Percentiles rank a stretch among this genome's conserved stretches.
Conservation (phyloP, 345 rosid species). For the Draba incana region DNA sequence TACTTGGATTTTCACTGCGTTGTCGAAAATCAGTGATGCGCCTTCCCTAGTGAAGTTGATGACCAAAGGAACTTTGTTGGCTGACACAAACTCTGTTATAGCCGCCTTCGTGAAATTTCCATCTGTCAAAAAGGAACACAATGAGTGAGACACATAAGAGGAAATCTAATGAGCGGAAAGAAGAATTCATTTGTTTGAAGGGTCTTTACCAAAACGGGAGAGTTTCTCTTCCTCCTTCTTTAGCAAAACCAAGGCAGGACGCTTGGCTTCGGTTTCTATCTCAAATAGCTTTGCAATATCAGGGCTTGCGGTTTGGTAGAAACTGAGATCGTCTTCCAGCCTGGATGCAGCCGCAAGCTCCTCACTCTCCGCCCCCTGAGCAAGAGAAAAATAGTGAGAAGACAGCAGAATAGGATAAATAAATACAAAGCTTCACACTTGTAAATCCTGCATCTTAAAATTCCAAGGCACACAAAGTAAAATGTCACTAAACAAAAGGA, state of each 20-base stretch:
- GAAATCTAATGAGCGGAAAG: slow-evolving; percentile 10
- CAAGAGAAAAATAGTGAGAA: slow-evolving; percentile 23
- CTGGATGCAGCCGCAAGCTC: slow-evolving; percentile 52
- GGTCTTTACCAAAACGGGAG: slow-evolving; percentile 39
- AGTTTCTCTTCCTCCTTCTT: slow-evolving; percentile 40
- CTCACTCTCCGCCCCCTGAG: slow-evolving; percentile 48
- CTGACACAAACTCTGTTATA: slow-evolving; percentile 75
- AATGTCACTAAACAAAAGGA: slow-evolving; percentile 10
- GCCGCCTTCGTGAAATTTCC: slow-evolving; percentile 76
- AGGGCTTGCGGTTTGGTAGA: slow-evolving; percentile 49
- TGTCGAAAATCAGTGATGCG: slow-evolving; percentile 77
- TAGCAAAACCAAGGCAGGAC: slow-evolving; percentile 51
- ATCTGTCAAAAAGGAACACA: slow-evolving; percentile 54
- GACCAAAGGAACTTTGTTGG: slow-evolving; percentile 88
- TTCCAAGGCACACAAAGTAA: slow-evolving; percentile 11
- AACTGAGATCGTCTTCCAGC: slow-evolving; percentile 45
- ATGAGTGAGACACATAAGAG: slow-evolving; percentile 12
- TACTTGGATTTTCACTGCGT: slow-evolving; percentile 84
- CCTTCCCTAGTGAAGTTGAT: slow-evolving; percentile 81
- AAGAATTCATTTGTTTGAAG: neutral
- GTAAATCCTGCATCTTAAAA: slow-evolving; percentile 16
- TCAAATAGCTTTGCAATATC: slow-evolving; percentile 51
- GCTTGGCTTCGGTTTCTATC: slow-evolving; percentile 40
- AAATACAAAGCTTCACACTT: slow-evolving; percentile 28
- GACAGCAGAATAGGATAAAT: slow-evolving; percentile 19